Evolutionary conservation across 1,284 basidiomycete species (phyloP).

Genomic region (Tilletiaria anomala): DNA sequence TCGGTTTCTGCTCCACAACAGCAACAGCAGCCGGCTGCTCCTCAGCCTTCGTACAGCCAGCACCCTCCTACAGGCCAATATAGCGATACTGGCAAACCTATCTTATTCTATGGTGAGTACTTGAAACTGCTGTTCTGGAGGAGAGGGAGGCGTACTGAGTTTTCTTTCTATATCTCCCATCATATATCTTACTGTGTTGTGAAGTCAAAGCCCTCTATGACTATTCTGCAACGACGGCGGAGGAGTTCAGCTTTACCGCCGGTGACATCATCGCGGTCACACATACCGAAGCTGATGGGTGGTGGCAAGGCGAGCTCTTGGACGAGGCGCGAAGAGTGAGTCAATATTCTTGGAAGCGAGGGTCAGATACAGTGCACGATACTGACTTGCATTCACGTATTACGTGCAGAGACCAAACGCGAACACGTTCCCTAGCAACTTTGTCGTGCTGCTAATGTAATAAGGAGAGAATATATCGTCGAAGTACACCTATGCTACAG

Average conservation of each 20-base stretch:
- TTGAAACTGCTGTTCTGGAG: neutral
- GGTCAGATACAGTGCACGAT: too few species aligned
- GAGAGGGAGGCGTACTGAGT: too few species aligned
- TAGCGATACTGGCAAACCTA: conserved; percentile 60
- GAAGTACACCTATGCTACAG: too few species aligned
- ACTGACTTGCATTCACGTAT: too few species aligned
- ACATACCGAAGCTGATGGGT: conserved; percentile 76
- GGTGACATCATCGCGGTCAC: conserved; percentile 87
- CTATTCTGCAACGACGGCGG: conserved; percentile 67
- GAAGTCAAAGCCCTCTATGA: conserved; percentile 61
- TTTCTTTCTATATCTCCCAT: too few species aligned
- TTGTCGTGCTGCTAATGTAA: too few species aligned
- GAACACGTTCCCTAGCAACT: too few species aligned
- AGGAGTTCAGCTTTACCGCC: conserved; percentile 72
- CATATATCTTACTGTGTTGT: too few species aligned
- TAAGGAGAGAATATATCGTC: too few species aligned
- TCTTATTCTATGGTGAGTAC: conserved; percentile 63
- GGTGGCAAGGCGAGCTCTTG: conserved; percentile 72
- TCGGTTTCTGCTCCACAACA: conserved; percentile 26
- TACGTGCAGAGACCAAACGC: too few species aligned
- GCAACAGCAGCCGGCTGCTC: conserved; percentile 5
- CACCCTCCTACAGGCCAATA: conserved; percentile 53
- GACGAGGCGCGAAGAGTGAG: too few species aligned
- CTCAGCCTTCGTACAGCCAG: conserved; percentile 31
- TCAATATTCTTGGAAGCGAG: too few species aligned